Evolutionary conservation across 2,329 filamentous ascomycete genomes (phyloP), one percentile per base, ranked within the genome.

Genomic region (Colletotrichum cordylinicola): DNA sequence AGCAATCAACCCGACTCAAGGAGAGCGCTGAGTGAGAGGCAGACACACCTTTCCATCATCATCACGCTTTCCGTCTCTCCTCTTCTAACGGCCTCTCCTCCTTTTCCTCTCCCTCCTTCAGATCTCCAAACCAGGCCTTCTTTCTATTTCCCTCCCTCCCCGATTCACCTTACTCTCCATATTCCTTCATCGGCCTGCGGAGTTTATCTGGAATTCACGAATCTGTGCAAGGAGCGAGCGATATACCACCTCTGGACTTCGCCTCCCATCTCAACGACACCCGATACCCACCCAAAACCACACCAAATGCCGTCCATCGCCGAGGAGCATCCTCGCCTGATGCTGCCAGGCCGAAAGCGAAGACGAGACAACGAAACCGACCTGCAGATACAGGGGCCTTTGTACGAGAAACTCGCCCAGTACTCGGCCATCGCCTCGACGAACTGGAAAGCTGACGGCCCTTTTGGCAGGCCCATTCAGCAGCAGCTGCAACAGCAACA

Each of bases 361-460:
- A 78, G 77, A 69, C 75, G 75, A 70, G 77, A 78, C 58, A 74
- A 74, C 72, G 77, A 78, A n/a, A 69, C 61, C 61, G 27, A 69
- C 66, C 29, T 73, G 48, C 75, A 70, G 48, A 58, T 76, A 67
- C 73, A 67, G 62, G 55, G 43, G 18, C 61, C 72, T n/a, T 66
- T 77, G 66, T 77, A 77, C 74, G 76, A 77, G 76, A 74, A 77
- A 39, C 74, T 77, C 65, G 76, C 76, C 55, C 74, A 76, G 35
- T 76, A 76, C 73, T 73, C 73, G 67, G 67, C 65, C 43, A 43
- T 27, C 65, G 52, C 67, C 52, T 55, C 66, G 52, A 74, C 61
- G 31, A 75, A 70, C 66, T 75, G 72, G 71, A 68, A 67, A 58
- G 72, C 75, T 75, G 72, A 75, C 66, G 65, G 75, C 72, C 55